Evolutionary conservation across 2,329 filamentous ascomycete genomes (phyloP).

Genomic region (Stagonosporopsis chrysanthemi): DNA sequence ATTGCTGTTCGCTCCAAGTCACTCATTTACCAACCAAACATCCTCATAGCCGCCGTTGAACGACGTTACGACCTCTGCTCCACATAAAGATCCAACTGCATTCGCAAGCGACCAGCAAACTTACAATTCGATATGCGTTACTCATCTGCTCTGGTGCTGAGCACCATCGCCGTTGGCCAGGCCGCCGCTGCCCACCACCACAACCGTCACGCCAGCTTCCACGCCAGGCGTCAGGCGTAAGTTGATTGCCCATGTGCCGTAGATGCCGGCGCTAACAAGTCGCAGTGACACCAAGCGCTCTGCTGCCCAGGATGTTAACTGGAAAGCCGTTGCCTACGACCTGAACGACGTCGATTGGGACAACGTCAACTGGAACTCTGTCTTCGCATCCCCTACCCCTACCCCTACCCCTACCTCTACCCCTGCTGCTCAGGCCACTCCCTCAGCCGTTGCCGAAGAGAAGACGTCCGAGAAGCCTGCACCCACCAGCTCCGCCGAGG

Average conservation of each 20-base stretch:
- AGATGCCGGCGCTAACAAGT: neutral
- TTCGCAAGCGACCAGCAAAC: constrained; percentile 13
- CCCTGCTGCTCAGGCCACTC: constrained; percentile 11
- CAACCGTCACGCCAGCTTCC: constrained; percentile 48
- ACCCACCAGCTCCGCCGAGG: constrained; percentile 14
- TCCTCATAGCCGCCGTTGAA: constrained; percentile 32
- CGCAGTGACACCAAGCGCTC: constrained; percentile 43
- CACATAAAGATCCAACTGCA: constrained; percentile 19
- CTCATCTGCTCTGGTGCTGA: constrained; percentile 47
- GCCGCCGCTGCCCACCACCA: constrained; percentile 42
- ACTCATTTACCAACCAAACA: constrained; percentile 35
- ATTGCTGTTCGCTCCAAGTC: constrained; percentile 38
- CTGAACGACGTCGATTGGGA: constrained; percentile 40
- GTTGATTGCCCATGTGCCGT: constrained; percentile 16
- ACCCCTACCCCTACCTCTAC: constrained; percentile 23
- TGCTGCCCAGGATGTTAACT: constrained; percentile 36
- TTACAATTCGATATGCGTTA: constrained; percentile 42
- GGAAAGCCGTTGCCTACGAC: constrained; percentile 37
- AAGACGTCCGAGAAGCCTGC: constrained; percentile 20
- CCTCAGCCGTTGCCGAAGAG: constrained; percentile 5
- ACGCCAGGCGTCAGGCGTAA: constrained; percentile 45
- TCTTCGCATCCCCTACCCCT: constrained; percentile 27
- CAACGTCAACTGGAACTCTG: constrained; percentile 36
- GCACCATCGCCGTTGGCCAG: constrained; percentile 48
- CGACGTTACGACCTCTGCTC: constrained; percentile 34